phyloP scores from a whole-genome alignment of 331 rosid genomes.

The Arachis monticola region DNA sequence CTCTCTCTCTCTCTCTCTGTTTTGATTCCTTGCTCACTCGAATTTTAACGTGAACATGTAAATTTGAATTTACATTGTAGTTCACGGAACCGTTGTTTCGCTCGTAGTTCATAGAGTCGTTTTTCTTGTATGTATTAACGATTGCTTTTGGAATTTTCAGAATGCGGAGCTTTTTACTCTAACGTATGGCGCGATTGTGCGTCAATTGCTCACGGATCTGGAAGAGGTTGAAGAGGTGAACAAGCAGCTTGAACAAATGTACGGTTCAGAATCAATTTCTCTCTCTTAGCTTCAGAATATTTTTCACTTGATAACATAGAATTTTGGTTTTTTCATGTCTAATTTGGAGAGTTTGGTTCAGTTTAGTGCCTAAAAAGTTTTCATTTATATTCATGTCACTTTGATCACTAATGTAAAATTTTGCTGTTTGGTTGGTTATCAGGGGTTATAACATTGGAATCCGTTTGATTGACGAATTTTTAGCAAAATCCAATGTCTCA shows the following conservation, averaged over 20 bases:
- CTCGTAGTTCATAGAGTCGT: neutral
- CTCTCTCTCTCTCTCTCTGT: constrained; percentile 4
- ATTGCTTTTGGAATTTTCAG: constrained; percentile 46
- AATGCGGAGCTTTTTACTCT: constrained; percentile 94
- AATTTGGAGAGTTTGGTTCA: neutral
- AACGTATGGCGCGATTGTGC: constrained; percentile 95
- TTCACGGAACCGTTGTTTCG: neutral
- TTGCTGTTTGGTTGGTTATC: constrained; percentile 40
- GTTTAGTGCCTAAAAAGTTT: neutral
- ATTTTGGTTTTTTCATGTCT: neutral
- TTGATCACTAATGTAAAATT: constrained; percentile 14
- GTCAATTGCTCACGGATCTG: constrained; percentile 96
- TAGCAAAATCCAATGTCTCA: constrained; percentile 93
- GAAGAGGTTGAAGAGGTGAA: constrained; percentile 99
- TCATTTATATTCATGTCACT: neutral
- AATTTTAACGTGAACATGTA: neutral
- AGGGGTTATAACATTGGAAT: constrained; percentile 98
- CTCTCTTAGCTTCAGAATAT: neutral
- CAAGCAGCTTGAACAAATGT: constrained; percentile 99
- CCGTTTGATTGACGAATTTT: constrained; percentile 91
- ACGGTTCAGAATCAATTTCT: constrained; percentile 11
- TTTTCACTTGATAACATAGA: neutral
- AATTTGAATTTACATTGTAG: neutral
- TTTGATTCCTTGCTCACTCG: neutral
- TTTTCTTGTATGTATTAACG: neutral